Base-by-base conservation (phyloP, 495 filamentous ascomycete genomes). In the Poronia punctata region DNA sequence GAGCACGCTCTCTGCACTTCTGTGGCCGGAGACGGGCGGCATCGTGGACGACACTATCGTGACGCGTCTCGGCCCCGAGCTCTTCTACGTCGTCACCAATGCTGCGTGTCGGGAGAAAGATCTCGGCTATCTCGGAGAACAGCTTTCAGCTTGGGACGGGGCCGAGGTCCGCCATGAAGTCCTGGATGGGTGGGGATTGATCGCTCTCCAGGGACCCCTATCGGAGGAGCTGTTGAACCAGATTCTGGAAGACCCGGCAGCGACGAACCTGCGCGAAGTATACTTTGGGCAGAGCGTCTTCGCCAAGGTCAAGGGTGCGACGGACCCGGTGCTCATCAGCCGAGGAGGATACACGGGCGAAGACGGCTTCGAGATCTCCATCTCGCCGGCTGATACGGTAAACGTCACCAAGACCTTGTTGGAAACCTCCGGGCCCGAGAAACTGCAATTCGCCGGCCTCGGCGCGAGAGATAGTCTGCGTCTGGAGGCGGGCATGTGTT, bases 281-380 rank as follows among this genome's bases (percentile, higher is more conserved):
- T 84, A 84, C 65, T 97, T 97, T 60, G 90, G 92, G 38, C 76
- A 82, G 41, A 79, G 73, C 38, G 77, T 72, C 32, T 71, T 68
- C 45, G 61, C 84, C 15, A 71, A 64, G 17, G 53, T 78, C 20
- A 59, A 59, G 16, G 49, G 66, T 19, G 37, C 26, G 17, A 63
- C 73, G 10, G 54, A 66, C n/a, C 71, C 71, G 0, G 64, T 95
- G 23, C 73, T 93, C 14, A 78, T 94, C 49, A 88, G 84, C 48
- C 75, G 92, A 28, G 90, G 82, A 8, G 92, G 92, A 1, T 98
- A 98, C 66, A 98, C 92, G 0, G 92, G 92, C 40, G 92, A 98
- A 66, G 92, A 98, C 58, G 92, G 92, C 18, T 98, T 98, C 65
- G 92, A 98, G 69, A 88, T 98, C 53, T 88, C 84, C 22, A 82